phyloP scores from a whole-genome alignment of 768 basidiomycete species.

The Sistotremastrum niveocremeum region DNA sequence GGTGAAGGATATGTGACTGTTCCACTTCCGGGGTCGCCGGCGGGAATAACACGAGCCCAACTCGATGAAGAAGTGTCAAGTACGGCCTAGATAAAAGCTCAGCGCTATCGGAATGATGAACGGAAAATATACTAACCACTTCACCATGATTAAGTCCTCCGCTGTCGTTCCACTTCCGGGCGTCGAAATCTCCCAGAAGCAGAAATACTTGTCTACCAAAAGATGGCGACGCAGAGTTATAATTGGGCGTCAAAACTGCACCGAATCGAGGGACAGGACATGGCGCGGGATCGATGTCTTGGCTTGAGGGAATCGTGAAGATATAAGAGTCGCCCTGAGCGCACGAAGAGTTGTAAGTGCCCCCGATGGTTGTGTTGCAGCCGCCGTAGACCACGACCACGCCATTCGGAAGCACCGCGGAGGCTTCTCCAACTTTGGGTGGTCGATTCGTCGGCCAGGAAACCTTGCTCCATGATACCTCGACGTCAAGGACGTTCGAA shows the following conservation, averaged over 20 bases:
- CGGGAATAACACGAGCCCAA: slow-evolving; percentile 63
- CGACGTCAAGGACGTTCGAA: slow-evolving; percentile 41
- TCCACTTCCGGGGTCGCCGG: slow-evolving; percentile 55
- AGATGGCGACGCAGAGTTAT: slow-evolving; percentile 37
- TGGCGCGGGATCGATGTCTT: slow-evolving; percentile 25
- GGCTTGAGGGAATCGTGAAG: slow-evolving; percentile 27
- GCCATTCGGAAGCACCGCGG: slow-evolving; percentile 37
- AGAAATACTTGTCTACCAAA: slow-evolving; percentile 57
- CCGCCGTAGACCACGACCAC: slow-evolving; percentile 47
- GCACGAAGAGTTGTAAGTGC: slow-evolving; percentile 31
- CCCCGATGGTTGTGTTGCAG: slow-evolving; percentile 29
- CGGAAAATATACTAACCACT: slow-evolving; percentile 36
- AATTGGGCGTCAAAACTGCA: slow-evolving; percentile 47
- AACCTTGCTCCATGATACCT: slow-evolving; percentile 48
- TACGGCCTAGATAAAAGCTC: slow-evolving; percentile 32
- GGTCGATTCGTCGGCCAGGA: slow-evolving; percentile 24
- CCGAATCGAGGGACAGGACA: slow-evolving; percentile 45
- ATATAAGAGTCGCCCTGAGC: slow-evolving; percentile 48
- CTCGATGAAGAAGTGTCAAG: slow-evolving; percentile 44
- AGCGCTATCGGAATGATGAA: not conserved
- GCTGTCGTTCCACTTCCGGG: slow-evolving; percentile 52
- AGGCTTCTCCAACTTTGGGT: slow-evolving; percentile 35
- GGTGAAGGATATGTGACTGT: slow-evolving; percentile 43
- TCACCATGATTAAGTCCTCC: slow-evolving; percentile 51
- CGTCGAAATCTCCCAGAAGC: slow-evolving; percentile 53